Percentiles rank a stretch among this genome's conserved stretches.
Conservation (phyloP, 768 basidiomycete genomes). For the Kwoniella dejecticola region DNA sequence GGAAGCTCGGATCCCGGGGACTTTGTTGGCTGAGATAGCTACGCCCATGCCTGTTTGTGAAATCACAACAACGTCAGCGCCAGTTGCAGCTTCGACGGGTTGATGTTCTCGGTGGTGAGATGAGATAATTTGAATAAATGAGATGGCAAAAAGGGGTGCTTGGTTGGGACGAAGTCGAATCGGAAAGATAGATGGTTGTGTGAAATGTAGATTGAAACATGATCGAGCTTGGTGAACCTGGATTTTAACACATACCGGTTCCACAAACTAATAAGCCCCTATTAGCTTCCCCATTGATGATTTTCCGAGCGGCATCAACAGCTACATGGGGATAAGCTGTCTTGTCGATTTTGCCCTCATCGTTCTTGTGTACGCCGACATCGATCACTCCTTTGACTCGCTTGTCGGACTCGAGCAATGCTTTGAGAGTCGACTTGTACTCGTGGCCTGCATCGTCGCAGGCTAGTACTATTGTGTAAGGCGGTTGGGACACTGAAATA, state of each 20-base stretch:
- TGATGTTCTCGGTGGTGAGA: too few relatives aligned
- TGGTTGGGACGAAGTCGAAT: background rate
- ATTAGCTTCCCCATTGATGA: slow-evolving; percentile 48
- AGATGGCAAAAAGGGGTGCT: too few relatives aligned
- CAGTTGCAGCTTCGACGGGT: too few relatives aligned
- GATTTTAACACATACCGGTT: slow-evolving; percentile 50
- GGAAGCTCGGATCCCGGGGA: slow-evolving; percentile 46
- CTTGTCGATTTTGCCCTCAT: slow-evolving; percentile 38
- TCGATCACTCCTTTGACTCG: slow-evolving; percentile 47
- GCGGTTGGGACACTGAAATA: slow-evolving; percentile 22
- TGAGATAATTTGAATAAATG: too few relatives aligned
- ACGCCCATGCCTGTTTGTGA: slow-evolving; percentile 49
- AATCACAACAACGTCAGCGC: too few relatives aligned
- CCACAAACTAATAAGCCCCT: slow-evolving; percentile 53
- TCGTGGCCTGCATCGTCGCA: slow-evolving; percentile 51
- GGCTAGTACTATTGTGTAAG: slow-evolving; percentile 47
- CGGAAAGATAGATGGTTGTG: too few relatives aligned
- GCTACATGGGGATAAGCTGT: slow-evolving; percentile 53
- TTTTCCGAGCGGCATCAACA: slow-evolving; percentile 49
- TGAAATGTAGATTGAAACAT: too few relatives aligned
- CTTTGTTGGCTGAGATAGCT: slow-evolving; percentile 53
- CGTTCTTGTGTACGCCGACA: slow-evolving; percentile 41
- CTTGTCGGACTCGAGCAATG: slow-evolving; percentile 40
- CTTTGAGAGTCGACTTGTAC: slow-evolving; percentile 44
- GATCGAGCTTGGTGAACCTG: too few relatives aligned